Evolutionary conservation across 2,329 filamentous ascomycete genomes (phyloP).

Genomic region (Cladophialophora exuberans): DNA sequence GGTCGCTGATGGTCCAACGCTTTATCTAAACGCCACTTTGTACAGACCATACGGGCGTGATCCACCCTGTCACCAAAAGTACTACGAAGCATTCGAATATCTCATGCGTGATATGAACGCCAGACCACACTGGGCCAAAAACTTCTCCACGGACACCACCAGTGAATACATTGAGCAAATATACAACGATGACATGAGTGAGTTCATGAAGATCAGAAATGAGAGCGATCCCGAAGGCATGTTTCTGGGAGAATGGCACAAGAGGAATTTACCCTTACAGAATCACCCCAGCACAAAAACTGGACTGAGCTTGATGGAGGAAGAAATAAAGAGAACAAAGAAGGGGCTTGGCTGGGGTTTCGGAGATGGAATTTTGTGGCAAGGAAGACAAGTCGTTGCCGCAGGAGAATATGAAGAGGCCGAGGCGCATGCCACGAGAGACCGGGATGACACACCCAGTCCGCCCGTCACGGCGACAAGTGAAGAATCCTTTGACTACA

Average conservation of each 20-base stretch:
- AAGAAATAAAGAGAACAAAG: constrained; percentile 25
- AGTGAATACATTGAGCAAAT: constrained; percentile 65
- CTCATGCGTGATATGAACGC: constrained; percentile 84
- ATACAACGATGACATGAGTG: constrained; percentile 69
- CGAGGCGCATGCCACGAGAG: background rate
- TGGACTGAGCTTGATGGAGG: constrained; percentile 25
- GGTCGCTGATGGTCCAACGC: constrained; percentile 66
- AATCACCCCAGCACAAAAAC: constrained; percentile 20
- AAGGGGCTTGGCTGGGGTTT: constrained; percentile 32
- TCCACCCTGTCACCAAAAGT: constrained; percentile 73
- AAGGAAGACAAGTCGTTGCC: constrained; percentile 14
- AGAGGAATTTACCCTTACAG: constrained; percentile 62
- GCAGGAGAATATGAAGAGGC: background rate
- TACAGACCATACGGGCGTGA: constrained; percentile 81
- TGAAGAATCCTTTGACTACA: constrained; percentile 53
- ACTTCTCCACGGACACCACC: constrained; percentile 65
- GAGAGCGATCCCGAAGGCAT: constrained; percentile 78
- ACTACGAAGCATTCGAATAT: constrained; percentile 90
- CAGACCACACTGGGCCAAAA: constrained; percentile 90
- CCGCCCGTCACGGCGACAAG: constrained; percentile 45
- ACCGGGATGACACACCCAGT: constrained; percentile 35
- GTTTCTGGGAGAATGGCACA: constrained; percentile 91
- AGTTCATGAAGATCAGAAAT: constrained; percentile 70
- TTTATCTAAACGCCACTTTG: constrained; percentile 88
- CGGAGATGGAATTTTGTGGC: constrained; percentile 33